Percentiles rank a stretch among this genome's conserved stretches.
Conservation (phyloP, 2,329 filamentous ascomycete genomes). For the Plectosphaerella sp. region DNA sequence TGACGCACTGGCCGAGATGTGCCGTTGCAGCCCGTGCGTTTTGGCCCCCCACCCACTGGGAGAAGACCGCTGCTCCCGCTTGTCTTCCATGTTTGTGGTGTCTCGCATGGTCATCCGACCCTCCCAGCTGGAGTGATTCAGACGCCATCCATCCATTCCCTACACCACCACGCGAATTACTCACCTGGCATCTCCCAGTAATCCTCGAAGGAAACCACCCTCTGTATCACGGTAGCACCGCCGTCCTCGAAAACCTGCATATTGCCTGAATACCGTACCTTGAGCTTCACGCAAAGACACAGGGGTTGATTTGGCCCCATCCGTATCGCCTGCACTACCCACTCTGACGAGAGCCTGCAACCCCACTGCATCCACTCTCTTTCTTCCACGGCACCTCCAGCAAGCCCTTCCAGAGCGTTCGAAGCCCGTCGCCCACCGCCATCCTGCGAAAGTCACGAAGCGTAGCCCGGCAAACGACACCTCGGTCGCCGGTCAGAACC, state of each 20-base stretch:
- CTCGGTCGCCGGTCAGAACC: not conserved
- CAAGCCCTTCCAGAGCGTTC: constrained; percentile 3
- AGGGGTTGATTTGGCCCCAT: not conserved
- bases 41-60: no score
- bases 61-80: not conserved
- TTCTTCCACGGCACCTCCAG: not conserved
- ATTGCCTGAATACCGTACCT: no score
- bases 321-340: not conserved
- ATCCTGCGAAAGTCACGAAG: not conserved
- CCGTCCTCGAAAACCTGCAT: no score
- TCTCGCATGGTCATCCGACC: not conserved
- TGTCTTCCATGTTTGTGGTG: not conserved
- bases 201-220: no score
- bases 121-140: not conserved
- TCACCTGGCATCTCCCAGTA: no score
- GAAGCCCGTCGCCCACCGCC: not conserved
- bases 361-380: not conserved
- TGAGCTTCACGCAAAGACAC: not conserved
- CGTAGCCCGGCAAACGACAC: not conserved
- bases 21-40: no score
- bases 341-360: not conserved
- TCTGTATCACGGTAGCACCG: no score
- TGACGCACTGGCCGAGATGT: no score
- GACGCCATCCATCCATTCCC: not conserved
- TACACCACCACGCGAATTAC: no score